phyloP scores from a whole-genome alignment of 257 asterid genomes.

The Ajuga chamaepitys region DNA sequence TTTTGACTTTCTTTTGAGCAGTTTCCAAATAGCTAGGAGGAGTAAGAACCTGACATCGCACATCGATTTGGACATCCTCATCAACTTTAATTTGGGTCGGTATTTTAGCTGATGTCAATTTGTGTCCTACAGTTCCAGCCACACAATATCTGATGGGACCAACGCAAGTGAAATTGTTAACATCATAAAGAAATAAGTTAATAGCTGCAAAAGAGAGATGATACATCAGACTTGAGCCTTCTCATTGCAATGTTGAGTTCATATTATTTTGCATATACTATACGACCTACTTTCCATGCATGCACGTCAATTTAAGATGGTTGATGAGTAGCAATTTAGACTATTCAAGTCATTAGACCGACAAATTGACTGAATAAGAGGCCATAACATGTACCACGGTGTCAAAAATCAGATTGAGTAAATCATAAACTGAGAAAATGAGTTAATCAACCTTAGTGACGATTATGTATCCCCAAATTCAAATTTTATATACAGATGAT shows the following conservation, averaged over 20 bases:
- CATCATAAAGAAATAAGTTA: not conserved
- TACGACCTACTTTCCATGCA: not conserved
- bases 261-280: not conserved
- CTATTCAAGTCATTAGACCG: not conserved
- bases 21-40: not conserved
- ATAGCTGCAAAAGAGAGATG: not conserved
- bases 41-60: conserved; percentile 91
- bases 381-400: not conserved
- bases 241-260: not conserved
- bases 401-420: not conserved
- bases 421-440: not conserved
- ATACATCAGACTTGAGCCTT: not conserved
- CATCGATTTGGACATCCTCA: conserved; percentile 55
- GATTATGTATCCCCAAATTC: not conserved
- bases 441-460: not conserved
- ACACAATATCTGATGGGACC: conserved; percentile 68
- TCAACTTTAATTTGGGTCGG: conserved; percentile 59
- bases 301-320: not conserved
- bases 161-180: not conserved
- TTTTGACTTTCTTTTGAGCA: no score
- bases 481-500: not conserved
- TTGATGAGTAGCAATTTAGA: not conserved
- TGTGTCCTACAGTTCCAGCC: conserved; percentile 81
- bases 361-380: not conserved
- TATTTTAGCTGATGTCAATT: conserved; percentile 64